phyloP scores from a whole-genome alignment of 2,329 filamentous ascomycete species.

The Verticillium albo-atrum region DNA sequence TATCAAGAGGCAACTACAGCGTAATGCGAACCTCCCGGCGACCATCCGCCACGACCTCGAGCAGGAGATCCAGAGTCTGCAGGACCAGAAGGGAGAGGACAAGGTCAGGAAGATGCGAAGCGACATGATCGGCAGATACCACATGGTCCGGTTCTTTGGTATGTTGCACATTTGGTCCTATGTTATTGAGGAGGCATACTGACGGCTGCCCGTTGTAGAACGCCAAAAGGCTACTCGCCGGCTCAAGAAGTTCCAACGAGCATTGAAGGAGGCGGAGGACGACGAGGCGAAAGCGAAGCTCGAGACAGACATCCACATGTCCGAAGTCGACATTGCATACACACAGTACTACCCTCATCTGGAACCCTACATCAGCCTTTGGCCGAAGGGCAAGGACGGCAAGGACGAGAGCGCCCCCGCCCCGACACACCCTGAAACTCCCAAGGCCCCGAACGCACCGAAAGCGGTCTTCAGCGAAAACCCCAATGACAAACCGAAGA shows the following conservation, averaged over 20 bases:
- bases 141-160: slow-evolving; percentile 85
- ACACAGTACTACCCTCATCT: slow-evolving; percentile 67
- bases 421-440: slow-evolving; percentile 28
- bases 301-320: slow-evolving; percentile 57
- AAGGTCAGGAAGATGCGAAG: slow-evolving; percentile 57
- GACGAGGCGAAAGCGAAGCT: slow-evolving; percentile 47
- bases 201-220: slow-evolving; percentile 38
- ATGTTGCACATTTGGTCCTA: slow-evolving; percentile 18
- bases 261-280: slow-evolving; percentile 46
- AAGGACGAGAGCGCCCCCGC: slow-evolving; percentile 20
- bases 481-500: slow-evolving; percentile 36
- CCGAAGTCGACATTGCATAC: slow-evolving; percentile 73
- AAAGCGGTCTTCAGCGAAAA: slow-evolving; percentile 17
- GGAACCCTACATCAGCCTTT: slow-evolving; percentile 65
- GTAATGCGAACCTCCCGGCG: slow-evolving; percentile 56
- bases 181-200: background rate
- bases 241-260: slow-evolving; percentile 59
- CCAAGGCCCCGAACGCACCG: background rate
- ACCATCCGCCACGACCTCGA: slow-evolving; percentile 66
- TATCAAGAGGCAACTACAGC: slow-evolving; percentile 61
- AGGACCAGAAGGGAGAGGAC: slow-evolving; percentile 57
- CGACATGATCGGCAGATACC: slow-evolving; percentile 73
- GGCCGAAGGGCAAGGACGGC: slow-evolving; percentile 33
- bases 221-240: slow-evolving; percentile 67
- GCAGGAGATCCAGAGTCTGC: slow-evolving; percentile 64